Percentiles rank a stretch among this genome's conserved stretches.
These are phyloP conservation scores for Zygnema circumcarinatum DNA, from an alignment of 139 green algal genomes.

Conservation along the genomic window DNA sequence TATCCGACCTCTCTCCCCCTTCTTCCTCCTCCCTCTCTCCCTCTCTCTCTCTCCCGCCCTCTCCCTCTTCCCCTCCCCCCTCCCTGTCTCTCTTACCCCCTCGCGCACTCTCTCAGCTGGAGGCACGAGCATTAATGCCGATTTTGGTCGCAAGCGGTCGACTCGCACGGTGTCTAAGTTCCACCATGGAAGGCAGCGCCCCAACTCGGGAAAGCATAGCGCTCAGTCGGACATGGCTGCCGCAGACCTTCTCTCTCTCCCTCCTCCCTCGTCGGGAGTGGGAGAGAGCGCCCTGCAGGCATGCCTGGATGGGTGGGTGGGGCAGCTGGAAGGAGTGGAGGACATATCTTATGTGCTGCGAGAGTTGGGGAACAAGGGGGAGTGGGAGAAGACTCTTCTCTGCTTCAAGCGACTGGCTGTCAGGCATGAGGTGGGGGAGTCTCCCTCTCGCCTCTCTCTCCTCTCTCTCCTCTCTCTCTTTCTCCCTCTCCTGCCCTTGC, in stretches of 20 bases:
- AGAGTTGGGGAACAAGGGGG: constrained; percentile 37
- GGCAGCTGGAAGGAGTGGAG: constrained; percentile 27
- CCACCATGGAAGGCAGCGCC: constrained; percentile 31
- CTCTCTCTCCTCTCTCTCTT: neutral
- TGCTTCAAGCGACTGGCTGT: constrained; percentile 49
- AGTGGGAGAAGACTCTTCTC: constrained; percentile 26
- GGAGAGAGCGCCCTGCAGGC: neutral
- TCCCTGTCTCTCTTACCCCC: neutral
- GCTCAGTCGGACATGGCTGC: constrained; percentile 20
- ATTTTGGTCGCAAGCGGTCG: constrained; percentile 41
- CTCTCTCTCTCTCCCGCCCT: neutral
- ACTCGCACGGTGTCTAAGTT: constrained; percentile 47
- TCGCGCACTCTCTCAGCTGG: neutral
- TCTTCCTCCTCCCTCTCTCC: neutral
- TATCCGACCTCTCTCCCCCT: constrained; percentile 13
- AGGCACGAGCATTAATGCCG: constrained; percentile 11
- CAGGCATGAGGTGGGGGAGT: constrained; percentile 25
- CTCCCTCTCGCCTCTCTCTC: no score
- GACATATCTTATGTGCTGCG: constrained; percentile 50
- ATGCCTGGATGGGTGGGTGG: constrained; percentile 33
- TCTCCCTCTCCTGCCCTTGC: neutral
- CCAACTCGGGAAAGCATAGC: constrained; percentile 46
- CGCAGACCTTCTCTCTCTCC: constrained; percentile 33
- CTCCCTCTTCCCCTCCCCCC: neutral
- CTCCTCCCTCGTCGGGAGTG: neutral